A percentile compares a stretch with the other conserved stretches of the same genome.
phyloP scores from a whole-genome alignment of 176 grass and related monocot genomes.

The Olyra latifolia region DNA sequence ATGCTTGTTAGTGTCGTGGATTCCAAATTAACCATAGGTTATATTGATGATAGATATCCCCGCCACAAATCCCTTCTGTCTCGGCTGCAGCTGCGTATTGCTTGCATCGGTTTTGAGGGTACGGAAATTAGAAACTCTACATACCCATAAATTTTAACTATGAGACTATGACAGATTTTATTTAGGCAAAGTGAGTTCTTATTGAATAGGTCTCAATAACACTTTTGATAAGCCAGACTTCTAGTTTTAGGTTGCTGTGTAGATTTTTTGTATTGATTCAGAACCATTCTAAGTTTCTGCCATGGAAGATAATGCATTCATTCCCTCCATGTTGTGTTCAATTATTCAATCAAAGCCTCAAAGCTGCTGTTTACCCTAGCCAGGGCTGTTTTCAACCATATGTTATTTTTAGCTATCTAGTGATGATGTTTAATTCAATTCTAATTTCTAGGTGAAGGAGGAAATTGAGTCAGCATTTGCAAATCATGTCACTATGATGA shows the following conservation, averaged over 20 bases:
- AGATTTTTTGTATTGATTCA: not conserved
- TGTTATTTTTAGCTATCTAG: not conserved
- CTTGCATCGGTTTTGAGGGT: not conserved
- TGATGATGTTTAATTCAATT: slow-evolving; percentile 19
- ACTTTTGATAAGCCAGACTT: not conserved
- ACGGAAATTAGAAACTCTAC: too few relatives aligned
- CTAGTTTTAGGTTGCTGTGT: not conserved
- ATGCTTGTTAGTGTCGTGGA: not conserved
- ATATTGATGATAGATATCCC: not conserved
- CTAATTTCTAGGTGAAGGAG: slow-evolving; percentile 83
- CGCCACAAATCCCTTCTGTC: not conserved
- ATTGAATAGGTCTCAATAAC: not conserved
- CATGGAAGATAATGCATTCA: not conserved
- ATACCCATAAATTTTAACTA: too few relatives aligned
- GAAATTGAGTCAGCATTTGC: slow-evolving; percentile 84
- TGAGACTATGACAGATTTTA: not conserved
- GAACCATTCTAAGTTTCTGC: not conserved
- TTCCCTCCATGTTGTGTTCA: not conserved
- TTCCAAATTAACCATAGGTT: not conserved
- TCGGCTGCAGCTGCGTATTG: not conserved
- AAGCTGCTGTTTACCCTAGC: not conserved
- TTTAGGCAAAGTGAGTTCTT: not conserved
- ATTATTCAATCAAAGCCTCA: not conserved
- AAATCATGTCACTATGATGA: slow-evolving; percentile 63
- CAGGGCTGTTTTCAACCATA: not conserved